phyloP scores from a whole-genome alignment of 352 stramenopile genomes.

The Globisporangium paddicum region DNA sequence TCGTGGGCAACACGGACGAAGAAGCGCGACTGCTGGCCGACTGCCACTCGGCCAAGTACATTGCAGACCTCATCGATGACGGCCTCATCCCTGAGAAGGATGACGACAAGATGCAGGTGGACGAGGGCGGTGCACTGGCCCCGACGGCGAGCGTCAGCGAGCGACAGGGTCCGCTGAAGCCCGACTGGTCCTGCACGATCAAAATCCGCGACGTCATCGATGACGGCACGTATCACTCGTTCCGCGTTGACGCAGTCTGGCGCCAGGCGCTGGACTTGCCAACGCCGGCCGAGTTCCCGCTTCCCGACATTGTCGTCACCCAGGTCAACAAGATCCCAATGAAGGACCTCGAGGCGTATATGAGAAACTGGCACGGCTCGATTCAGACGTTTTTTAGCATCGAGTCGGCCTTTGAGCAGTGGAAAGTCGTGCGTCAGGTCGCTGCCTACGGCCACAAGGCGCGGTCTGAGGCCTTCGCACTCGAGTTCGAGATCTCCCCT shows the following conservation, averaged over 20 bases:
- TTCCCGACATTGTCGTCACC: slow-evolving; percentile 23
- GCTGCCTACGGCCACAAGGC: slow-evolving; percentile 72
- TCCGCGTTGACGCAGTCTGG: slow-evolving; percentile 55
- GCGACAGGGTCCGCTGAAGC: background rate
- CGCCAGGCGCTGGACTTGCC: slow-evolving; percentile 11
- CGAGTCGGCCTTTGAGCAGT: slow-evolving; percentile 62
- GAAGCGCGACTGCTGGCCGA: slow-evolving; percentile 48
- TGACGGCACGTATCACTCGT: slow-evolving; percentile 30
- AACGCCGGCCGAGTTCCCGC: slow-evolving; percentile 18
- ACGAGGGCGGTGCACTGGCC: slow-evolving; percentile 9
- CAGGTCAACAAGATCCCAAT: slow-evolving; percentile 44
- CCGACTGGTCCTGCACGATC: slow-evolving; percentile 53
- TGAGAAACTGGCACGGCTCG: slow-evolving; percentile 37
- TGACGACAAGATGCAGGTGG: slow-evolving; percentile 33
- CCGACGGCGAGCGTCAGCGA: background rate
- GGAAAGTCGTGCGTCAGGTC: slow-evolving; percentile 66
- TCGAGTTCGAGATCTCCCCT: slow-evolving; percentile 37
- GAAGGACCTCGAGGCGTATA: slow-evolving; percentile 32
- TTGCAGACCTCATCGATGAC: slow-evolving; percentile 67
- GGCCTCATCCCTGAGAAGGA: slow-evolving; percentile 45
- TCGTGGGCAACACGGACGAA: slow-evolving; percentile 40
- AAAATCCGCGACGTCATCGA: slow-evolving; percentile 52
- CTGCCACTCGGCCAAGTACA: slow-evolving; percentile 48
- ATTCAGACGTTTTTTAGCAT: slow-evolving; percentile 51
- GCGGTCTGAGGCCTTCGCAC: slow-evolving; percentile 30